Percentiles rank a stretch among this genome's conserved stretches.
phyloP scores from a whole-genome alignment of 495 filamentous ascomycete genomes.

The Talaromyces adpressus region DNA sequence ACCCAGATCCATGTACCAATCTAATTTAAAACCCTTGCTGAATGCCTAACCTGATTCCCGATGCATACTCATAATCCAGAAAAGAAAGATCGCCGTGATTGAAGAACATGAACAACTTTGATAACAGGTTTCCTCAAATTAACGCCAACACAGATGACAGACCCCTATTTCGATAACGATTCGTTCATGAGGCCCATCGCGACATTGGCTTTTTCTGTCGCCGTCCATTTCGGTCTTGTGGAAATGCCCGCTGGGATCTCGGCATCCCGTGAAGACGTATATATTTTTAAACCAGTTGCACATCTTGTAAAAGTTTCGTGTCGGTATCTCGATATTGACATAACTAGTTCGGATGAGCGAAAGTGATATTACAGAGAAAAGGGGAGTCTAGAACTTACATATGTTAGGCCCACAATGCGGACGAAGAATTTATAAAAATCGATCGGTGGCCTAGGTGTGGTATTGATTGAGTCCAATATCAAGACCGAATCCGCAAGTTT shows the following conservation, averaged over 20 bases:
- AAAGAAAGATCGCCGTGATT: not conserved
- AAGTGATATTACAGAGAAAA: too few species aligned
- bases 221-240: conserved; percentile 60
- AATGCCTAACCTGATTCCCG: not conserved
- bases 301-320: conserved; percentile 42
- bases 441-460: not conserved
- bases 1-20: not conserved
- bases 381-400: not conserved
- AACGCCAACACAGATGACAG: conserved; percentile 53
- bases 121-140: not conserved
- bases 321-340: not conserved
- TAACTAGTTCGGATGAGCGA: not conserved
- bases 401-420: not conserved
- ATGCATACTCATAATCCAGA: not conserved
- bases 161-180: conserved; percentile 63
- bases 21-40: not conserved
- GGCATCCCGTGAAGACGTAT: conserved; percentile 67
- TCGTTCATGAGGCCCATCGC: conserved; percentile 65
- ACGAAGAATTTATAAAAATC: not conserved
- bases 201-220: conserved; percentile 48
- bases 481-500: not conserved
- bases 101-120: not conserved
- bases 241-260: conserved; percentile 60
- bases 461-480: not conserved
- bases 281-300: conserved; percentile 73